Percentiles rank a stretch among this genome's conserved stretches.
These are phyloP conservation scores for Lyophyllum semitale DNA, from an alignment of 768 basidiomycete species.

Conservation along the genomic window DNA sequence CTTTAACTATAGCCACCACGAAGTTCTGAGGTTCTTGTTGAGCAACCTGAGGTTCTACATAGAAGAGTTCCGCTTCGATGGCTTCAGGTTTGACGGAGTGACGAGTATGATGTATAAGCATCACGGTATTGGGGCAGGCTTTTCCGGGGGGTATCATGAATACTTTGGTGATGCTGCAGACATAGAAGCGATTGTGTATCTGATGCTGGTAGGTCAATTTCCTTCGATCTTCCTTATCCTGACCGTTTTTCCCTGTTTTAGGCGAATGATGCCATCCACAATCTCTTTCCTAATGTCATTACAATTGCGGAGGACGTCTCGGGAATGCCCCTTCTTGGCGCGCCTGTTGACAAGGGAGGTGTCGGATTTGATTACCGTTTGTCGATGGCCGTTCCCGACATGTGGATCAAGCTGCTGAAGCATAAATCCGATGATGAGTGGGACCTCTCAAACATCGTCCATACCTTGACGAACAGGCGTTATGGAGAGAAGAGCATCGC, in stretches of 20 bases:
- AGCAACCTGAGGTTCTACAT: constrained; percentile 96
- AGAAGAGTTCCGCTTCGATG: constrained; percentile 95
- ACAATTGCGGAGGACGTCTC: constrained; percentile 99
- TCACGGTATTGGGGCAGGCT: constrained; percentile 96
- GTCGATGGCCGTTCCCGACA: constrained; percentile 98
- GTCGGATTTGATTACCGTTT: constrained; percentile 98
- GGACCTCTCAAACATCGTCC: constrained; percentile 85
- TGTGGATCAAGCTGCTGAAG: constrained; percentile 99
- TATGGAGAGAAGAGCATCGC: constrained; percentile 90
- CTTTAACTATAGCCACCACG: constrained; percentile 95
- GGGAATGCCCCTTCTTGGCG: constrained; percentile 95
- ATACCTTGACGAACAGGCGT: constrained; percentile 88
- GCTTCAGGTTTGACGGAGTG: constrained; percentile 98
- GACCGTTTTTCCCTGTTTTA: constrained; percentile 26
- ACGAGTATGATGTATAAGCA: constrained; percentile 99
- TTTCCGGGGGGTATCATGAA: constrained; percentile 97
- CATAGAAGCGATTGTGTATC: constrained; percentile 87
- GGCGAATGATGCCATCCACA: constrained; percentile 92
- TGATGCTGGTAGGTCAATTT: constrained; percentile 82
- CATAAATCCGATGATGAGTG: constrained; percentile 86
- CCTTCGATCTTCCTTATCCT: not conserved
- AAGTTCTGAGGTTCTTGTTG: constrained; percentile 92
- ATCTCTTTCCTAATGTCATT: constrained; percentile 75
- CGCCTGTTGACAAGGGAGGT: constrained; percentile 78
- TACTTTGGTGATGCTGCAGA: constrained; percentile 91